Conservation (phyloP, 768 basidiomycete genomes). For the Amanita inopinata region DNA sequence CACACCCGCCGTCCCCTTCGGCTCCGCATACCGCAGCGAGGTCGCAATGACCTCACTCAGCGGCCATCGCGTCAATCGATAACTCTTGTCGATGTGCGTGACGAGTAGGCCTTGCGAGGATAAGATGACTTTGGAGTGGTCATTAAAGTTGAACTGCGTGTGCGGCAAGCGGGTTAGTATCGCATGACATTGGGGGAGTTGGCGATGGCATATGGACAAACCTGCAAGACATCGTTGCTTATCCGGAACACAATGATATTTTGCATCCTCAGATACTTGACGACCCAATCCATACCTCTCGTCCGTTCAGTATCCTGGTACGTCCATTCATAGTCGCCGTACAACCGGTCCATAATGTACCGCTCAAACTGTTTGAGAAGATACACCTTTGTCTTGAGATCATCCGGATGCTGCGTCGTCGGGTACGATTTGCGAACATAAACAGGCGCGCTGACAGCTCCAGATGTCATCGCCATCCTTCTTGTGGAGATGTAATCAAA, state of each 20-base stretch:
- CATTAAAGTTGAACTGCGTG: slow-evolving; percentile 95
- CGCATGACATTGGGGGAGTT: neutral
- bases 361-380: slow-evolving; percentile 88
- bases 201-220: slow-evolving; percentile 24
- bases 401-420: slow-evolving; percentile 63
- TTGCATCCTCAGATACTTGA: slow-evolving; percentile 94
- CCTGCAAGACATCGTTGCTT: slow-evolving; percentile 94
- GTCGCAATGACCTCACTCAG: slow-evolving; percentile 62
- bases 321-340: slow-evolving; percentile 77
- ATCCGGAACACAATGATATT: slow-evolving; percentile 95
- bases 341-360: slow-evolving; percentile 89
- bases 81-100: slow-evolving; percentile 88
- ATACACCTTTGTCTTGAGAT: slow-evolving; percentile 86
- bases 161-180: neutral
- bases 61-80: slow-evolving; percentile 64
- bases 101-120: slow-evolving; percentile 71
- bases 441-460: slow-evolving; percentile 35
- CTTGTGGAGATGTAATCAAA: slow-evolving; percentile 81
- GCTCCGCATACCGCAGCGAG: slow-evolving; percentile 22
- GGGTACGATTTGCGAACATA: slow-evolving; percentile 67
- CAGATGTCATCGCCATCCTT: slow-evolving; percentile 14
- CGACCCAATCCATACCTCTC: slow-evolving; percentile 91
- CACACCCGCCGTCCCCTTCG: slow-evolving; percentile 4
- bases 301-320: slow-evolving; percentile 58
- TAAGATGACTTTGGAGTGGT: slow-evolving; percentile 91